Evolutionary conservation across 805 yeast genomes (phyloP), one percentile per base, ranked within the genome.

Genomic region (Candida fluviatilis): DNA sequence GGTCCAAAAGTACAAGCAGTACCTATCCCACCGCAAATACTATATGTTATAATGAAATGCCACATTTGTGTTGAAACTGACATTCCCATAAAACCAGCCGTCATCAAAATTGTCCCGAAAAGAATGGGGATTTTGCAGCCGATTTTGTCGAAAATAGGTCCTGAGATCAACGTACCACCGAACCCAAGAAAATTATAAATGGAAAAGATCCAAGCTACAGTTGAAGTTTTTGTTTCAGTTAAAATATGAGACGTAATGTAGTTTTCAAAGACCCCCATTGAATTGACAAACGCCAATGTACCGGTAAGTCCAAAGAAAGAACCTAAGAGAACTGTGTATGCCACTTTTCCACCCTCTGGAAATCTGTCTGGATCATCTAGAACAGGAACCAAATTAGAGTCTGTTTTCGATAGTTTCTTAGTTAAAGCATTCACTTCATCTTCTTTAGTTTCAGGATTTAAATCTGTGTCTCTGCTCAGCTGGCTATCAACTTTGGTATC

Each of bases 161-260:
- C 62, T 34, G 48, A 41, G 3, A 58, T 32, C 29, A 58, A 38
- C 4, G 54, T 43, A 35, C 45, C 39, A 1, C 58, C 62, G 41
- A 58, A 58, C 18, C 48, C 50, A 30, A 50, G 31, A 37, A 57
- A 57, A 26, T 52, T 51, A 41, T 52, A 52, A 28, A 54, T 35
- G 8, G 60, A 53, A 42, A 57, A 58, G 6, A 58, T 54, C 64
- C 62, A 58, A 4, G 55, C 60, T 4, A 57, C 46, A 1, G 50
- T 43, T 6, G 59, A 45, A 2, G 46, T 36, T 1, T 46, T 35
- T 4, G 42, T 37, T 23, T 41, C 41, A 6, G 42, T 35, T 10
- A 57, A 39, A 7, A 50, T 36, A 28, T 45, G 34, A 5, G 40
- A 36, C 13, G 34, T 26, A 7, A 58, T 33, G 38, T 55, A 55